Evolutionary conservation across 768 basidiomycete species (phyloP).

Genomic region (Scleroderma citrinum): DNA sequence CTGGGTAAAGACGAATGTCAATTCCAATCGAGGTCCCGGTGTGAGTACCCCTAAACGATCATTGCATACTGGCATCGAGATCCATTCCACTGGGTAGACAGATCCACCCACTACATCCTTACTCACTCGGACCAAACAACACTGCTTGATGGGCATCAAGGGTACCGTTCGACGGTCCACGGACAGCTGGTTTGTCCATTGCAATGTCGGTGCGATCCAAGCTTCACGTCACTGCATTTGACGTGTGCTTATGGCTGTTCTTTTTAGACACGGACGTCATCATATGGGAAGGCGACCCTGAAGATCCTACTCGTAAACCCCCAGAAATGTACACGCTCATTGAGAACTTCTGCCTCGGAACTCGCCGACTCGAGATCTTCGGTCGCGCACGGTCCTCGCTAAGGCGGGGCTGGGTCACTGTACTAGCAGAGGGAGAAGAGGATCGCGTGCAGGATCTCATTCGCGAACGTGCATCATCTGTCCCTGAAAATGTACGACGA

Average conservation of each 20-base stretch:
- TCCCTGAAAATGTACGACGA: slow-evolving; percentile 26
- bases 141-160: slow-evolving; percentile 94
- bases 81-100: slow-evolving; percentile 40
- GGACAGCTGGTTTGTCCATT: slow-evolving; percentile 96
- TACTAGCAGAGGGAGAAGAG: slow-evolving; percentile 60
- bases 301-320: slow-evolving; percentile 81
- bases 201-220: slow-evolving; percentile 76
- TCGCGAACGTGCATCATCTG: slow-evolving; percentile 24
- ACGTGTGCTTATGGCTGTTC: slow-evolving; percentile 4
- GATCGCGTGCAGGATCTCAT: slow-evolving; percentile 37
- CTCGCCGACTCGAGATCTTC: slow-evolving; percentile 87
- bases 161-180: slow-evolving; percentile 94
- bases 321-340: slow-evolving; percentile 95
- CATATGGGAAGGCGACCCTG: slow-evolving; percentile 89
- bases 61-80: neutral
- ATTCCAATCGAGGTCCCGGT: slow-evolving; percentile 66
- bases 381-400: slow-evolving; percentile 62
- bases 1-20: slow-evolving; percentile 91
- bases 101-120: slow-evolving; percentile 83
- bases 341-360: slow-evolving; percentile 96
- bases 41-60: slow-evolving; percentile 35
- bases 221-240: neutral
- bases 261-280: slow-evolving; percentile 86
- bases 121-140: slow-evolving; percentile 87
- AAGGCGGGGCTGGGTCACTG: slow-evolving; percentile 91